Evolutionary conservation across 129 eudicot species (phyloP), one percentile per base, ranked within the genome.

Genomic region (Daucus carota): DNA sequence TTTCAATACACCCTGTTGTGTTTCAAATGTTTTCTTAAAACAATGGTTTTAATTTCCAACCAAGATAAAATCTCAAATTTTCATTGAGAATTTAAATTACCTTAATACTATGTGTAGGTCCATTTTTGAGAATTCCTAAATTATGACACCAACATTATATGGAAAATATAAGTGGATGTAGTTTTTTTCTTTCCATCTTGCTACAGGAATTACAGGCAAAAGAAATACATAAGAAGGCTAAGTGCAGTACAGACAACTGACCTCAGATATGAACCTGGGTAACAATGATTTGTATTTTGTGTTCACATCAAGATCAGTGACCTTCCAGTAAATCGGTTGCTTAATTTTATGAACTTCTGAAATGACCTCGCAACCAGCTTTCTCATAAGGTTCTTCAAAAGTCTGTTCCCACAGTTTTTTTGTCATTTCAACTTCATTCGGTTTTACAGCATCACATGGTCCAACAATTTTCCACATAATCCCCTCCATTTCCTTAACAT

Each of bases 381-480:
- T 94, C 80, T 91, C 96, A 59, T 89, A 91, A 36, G 98, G 98
- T 70, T 89, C 90, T 82, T 89, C 93, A 81, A 91, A 94, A 29
- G 79, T 84, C 48, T 68, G 79, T 73, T 94, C 97, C 97, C 98
- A 94, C 52, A 89, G 84, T 83, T 79, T 86, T 75, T 85, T 89
- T 40, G 86, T 91, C 66, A 50, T 65, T 73, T 88, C 83, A 31
- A 83, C 66, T 40, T 84, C 86, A 72, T 91, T 87, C 72, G 85
- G 87, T 33, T 82, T 84, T 75, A 84, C 88, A 26, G 73, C 50
- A 59, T 91, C 89, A 70, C 82, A 82, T 7, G 84, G 80, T 31
- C 81, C 89, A 38, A 83, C 80, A 77, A 91, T 82, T 76, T 86
- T 94, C 46, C 46, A 72, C 81, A 87, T 71, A 17, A 79, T 71